Base-by-base conservation (phyloP, 179 eudicot species). In the Camellia oleifera region DNA sequence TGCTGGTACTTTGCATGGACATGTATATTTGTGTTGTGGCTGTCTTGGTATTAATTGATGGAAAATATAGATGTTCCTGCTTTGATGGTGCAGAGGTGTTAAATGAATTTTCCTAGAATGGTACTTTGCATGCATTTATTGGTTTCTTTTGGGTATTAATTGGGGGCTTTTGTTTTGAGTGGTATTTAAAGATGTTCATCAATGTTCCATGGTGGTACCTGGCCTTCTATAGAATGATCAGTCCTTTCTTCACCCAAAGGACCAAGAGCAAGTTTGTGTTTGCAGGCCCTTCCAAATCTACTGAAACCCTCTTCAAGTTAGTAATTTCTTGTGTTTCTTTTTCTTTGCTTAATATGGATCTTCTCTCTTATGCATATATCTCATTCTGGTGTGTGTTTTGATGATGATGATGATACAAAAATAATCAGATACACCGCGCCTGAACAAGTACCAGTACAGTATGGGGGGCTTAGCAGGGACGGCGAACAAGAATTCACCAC, bases 171-270 rank as follows among this genome's bases (percentile, higher is more conserved):
- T 67, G 18, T 65, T 75, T 44, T 69, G 84, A 70, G 74, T 32
- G 52, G 14, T 9, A 10, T 67, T 62, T 32, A 46, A 78, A 94
- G 98, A 95, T 93, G 82, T 93, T 92, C 79, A 88, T 94, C 86
- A 94, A 94, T 84, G 97, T 94, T 58, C 98, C 97, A 66, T 89
- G 92, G 97, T 90, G 97, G 97, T 92, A 92, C 78, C 69, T 92
- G 79, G 92, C 91, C 61, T 88, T 86, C 83, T 83, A 85, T 81
- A 89, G 81, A 80, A 86, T 92, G 92, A 92, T 92, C 42, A 92
- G 87, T 46, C 91, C 97, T 53, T 91, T 92, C 80, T 77, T 92
- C 81, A 91, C 94, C 66, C 92, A 89, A 74, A 87, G 97, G 81
- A 91, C 94, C 45, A 91, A 89, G 77, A 91, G 93, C 93, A 92